These are phyloP conservation scores for Falciphora oryzae DNA, from an alignment of 2,329 filamentous ascomycete genomes.

Conservation along the genomic window DNA sequence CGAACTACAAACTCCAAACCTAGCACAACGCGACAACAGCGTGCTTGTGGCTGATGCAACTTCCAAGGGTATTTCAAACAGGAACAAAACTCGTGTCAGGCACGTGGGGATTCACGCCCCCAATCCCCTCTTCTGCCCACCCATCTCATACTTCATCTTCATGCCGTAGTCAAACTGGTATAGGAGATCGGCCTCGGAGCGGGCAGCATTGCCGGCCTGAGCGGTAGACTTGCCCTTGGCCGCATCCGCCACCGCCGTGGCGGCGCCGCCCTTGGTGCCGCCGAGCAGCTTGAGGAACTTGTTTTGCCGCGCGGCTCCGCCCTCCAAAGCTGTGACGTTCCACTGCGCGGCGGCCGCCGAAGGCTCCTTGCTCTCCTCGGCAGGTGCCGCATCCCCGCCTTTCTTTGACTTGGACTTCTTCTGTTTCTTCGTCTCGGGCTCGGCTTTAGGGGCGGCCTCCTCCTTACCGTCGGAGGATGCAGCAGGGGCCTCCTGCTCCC, in stretches of 20 bases:
- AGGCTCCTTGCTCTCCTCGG: constrained; percentile 19
- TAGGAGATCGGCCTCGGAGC: constrained; percentile 40
- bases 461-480: constrained; percentile 18
- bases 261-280: constrained; percentile 37
- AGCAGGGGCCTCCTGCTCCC: constrained; percentile 23
- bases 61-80: not conserved
- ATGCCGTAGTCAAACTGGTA: constrained; percentile 52
- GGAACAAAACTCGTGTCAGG: not conserved
- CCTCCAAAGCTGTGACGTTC: constrained; percentile 47
- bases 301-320: constrained; percentile 42
- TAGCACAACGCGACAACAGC: too few species aligned
- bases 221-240: constrained; percentile 1
- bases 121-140: constrained; percentile 44
- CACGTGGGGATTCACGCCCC: constrained; percentile 37
- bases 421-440: constrained; percentile 19
- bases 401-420: constrained; percentile 36
- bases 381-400: constrained; percentile 22
- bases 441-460: constrained; percentile 19
- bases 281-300: constrained; percentile 55
- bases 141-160: constrained; percentile 47
- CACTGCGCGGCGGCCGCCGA: constrained; percentile 35
- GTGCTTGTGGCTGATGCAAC: not conserved
- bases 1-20: not conserved
- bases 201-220: constrained; percentile 2
- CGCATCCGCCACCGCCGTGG: constrained; percentile 11